Evolutionary conservation across 1,139 yeast genomes (phyloP).

Genomic region (Pichia sp.): DNA sequence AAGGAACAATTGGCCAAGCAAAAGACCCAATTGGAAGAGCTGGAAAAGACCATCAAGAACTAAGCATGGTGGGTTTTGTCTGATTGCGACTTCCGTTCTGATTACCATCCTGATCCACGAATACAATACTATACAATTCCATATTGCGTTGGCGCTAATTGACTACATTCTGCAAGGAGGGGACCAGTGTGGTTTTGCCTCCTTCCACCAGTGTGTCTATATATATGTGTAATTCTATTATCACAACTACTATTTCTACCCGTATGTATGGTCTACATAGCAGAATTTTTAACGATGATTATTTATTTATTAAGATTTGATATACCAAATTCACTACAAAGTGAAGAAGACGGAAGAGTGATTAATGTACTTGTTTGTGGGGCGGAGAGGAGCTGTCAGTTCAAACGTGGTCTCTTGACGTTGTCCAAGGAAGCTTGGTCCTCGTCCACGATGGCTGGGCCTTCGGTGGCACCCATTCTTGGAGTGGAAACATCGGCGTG

Average conservation of each 20-base stretch:
- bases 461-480: conserved; percentile 25
- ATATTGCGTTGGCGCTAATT: not conserved
- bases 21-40: conserved; percentile 38
- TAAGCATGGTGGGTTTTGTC: conserved; percentile 3
- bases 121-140: not conserved
- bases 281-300: conserved; percentile 3
- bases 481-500: conserved; percentile 52
- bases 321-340: not conserved
- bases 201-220: not conserved
- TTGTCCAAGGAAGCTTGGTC: conserved; percentile 24
- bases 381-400: not conserved
- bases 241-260: not conserved
- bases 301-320: conserved; percentile 9
- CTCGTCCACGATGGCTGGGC: conserved; percentile 28
- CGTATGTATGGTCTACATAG: conserved; percentile 1
- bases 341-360: not conserved
- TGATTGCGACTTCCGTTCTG: not conserved
- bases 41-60: conserved; percentile 30
- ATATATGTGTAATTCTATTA: not conserved
- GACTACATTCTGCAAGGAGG: not conserved
- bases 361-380: not conserved
- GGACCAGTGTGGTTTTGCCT: not conserved
- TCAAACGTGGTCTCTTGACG: conserved; percentile 31
- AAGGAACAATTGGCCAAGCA: conserved; percentile 50
- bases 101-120: not conserved